Evolutionary conservation across 192 early-diverging fungal species (phyloP).

Genomic region (Coemansia sp.): DNA sequence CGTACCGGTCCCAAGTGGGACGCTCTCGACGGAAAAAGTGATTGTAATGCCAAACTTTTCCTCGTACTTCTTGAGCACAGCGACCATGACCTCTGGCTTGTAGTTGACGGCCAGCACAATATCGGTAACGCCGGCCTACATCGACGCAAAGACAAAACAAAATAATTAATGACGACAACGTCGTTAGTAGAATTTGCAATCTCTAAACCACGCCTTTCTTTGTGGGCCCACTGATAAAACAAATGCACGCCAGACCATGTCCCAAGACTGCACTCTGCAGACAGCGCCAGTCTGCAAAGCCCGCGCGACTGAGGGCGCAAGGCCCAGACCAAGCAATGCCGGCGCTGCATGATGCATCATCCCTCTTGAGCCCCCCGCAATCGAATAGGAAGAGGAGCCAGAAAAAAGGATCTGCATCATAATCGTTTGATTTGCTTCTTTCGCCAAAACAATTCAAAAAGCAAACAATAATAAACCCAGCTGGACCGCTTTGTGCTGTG

Average conservation of each 20-base stretch:
- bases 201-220: not conserved
- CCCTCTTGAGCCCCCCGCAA: not conserved
- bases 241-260: not conserved
- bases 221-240: not conserved
- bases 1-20: conserved; percentile 86
- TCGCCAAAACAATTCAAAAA: not conserved
- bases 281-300: not conserved
- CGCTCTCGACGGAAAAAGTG: conserved; percentile 94
- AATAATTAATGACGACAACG: not conserved
- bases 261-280: no score
- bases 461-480: not conserved
- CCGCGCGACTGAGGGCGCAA: not conserved
- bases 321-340: not conserved
- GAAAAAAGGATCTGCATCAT: conserved; percentile 11
- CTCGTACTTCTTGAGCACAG: conserved; percentile 91
- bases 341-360: not conserved
- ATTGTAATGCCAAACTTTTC: conserved; percentile 87
- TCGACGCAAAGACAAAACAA: conserved; percentile 6
- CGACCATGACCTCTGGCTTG: conserved; percentile 96
- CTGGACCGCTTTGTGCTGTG: not conserved
- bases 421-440: conserved; percentile 5
- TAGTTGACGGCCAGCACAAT: conserved; percentile 99
- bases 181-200: not conserved
- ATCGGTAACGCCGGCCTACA: conserved; percentile 93
- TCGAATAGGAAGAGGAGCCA: not conserved